Conservation (phyloP, 495 filamentous ascomycete species). For the Articulospora tetracladia region DNA sequence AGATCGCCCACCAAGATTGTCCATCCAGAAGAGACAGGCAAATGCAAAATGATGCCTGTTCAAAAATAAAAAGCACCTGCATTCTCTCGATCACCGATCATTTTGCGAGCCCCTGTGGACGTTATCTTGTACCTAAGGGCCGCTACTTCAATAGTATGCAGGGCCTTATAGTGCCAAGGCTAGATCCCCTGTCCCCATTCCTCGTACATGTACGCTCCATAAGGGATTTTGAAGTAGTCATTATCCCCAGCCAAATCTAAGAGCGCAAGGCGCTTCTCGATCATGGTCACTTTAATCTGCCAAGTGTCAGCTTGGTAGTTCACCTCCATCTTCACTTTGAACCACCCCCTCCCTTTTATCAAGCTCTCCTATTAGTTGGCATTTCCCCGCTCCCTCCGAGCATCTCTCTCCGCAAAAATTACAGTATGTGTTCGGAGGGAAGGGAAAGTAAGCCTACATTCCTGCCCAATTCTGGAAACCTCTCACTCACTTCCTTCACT, state of each 20-base stretch:
- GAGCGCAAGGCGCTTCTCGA: constrained; percentile 16
- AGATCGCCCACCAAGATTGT: too few species aligned
- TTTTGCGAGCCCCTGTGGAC: too few species aligned
- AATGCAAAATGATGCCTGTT: too few species aligned
- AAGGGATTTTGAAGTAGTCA: constrained; percentile 20
- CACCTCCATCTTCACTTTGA: not conserved
- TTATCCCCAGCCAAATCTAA: constrained; percentile 16
- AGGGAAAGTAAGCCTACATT: constrained; percentile 1
- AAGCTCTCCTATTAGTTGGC: too few species aligned
- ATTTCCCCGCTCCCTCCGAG: not conserved
- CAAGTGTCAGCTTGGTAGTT: not conserved
- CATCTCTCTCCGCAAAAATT: too few species aligned
- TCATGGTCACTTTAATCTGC: constrained; percentile 4
- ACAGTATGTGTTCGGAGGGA: not conserved
- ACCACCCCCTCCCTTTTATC: not conserved
- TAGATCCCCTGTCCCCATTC: constrained; percentile 20
- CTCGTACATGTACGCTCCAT: constrained; percentile 14
- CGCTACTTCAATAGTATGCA: too few species aligned
- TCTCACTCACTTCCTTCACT: not conserved
- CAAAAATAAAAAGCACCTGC: too few species aligned
- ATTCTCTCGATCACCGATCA: too few species aligned
- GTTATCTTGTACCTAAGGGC: too few species aligned
- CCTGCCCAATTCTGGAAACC: constrained; percentile 5
- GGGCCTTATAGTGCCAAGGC: too few species aligned
- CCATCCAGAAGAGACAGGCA: too few species aligned